These are phyloP conservation scores for Yamadazyma diddensiae DNA, from an alignment of 1,139 yeast genomes.

Conservation along the genomic window DNA sequence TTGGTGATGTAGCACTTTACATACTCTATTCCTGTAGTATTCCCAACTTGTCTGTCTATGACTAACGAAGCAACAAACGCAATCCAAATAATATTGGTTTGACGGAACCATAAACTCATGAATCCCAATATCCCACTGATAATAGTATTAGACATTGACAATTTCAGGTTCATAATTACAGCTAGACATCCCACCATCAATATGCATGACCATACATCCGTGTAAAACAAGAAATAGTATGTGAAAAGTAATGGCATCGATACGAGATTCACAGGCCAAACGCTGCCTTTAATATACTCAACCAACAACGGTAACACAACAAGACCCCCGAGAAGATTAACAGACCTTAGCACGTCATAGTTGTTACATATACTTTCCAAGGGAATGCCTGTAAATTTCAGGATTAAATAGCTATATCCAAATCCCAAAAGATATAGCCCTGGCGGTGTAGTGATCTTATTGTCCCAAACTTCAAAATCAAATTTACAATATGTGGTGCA, in stretches of 20 bases:
- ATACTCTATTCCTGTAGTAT: conserved; percentile 17
- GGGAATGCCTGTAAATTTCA: conserved; percentile 10
- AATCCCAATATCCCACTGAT: conserved; percentile 49
- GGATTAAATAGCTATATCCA: conserved; percentile 34
- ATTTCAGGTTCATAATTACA: conserved; percentile 30
- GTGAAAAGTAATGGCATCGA: conserved; percentile 70
- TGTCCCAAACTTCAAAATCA: conserved; percentile 69
- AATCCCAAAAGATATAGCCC: conserved; percentile 76
- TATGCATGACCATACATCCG: conserved; percentile 90
- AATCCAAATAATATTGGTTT: conserved; percentile 88
- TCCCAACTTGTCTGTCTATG: conserved; percentile 39
- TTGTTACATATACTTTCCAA: conserved; percentile 27
- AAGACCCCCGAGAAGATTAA: conserved; percentile 65
- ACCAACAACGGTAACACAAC: conserved; percentile 46
- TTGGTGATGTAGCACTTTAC: conserved; percentile 13
- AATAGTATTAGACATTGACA: conserved; percentile 13
- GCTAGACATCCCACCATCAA: conserved; percentile 48
- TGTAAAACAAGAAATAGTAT: conserved; percentile 77
- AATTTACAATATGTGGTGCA: conserved; percentile 64
- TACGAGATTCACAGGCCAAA: conserved; percentile 48
- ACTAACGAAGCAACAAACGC: conserved; percentile 56
- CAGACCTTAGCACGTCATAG: conserved; percentile 48
- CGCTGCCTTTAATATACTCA: conserved; percentile 30
- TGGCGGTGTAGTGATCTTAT: conserved; percentile 95
- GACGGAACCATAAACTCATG: conserved; percentile 70